Conservation (phyloP, 257 asterid genomes). For the Sherardia arvensis region DNA sequence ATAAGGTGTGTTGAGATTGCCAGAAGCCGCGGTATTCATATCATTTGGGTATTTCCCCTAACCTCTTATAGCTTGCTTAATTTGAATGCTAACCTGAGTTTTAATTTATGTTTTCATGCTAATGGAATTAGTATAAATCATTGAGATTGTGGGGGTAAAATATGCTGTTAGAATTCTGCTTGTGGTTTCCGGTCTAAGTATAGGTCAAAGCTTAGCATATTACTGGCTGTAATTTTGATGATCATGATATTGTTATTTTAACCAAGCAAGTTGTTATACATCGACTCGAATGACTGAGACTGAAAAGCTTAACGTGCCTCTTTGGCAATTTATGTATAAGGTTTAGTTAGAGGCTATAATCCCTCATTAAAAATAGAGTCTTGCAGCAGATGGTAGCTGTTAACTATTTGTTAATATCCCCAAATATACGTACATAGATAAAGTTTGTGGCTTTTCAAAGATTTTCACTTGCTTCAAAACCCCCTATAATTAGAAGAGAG, state of each 20-base stretch:
- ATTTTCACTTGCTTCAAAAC: too few relatives aligned
- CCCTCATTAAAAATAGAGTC: neutral
- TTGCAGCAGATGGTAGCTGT: too few relatives aligned
- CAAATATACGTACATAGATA: neutral
- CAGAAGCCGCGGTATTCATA: slow-evolving; percentile 54
- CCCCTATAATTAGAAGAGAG: too few relatives aligned
- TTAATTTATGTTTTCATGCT: neutral
- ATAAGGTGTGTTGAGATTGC: slow-evolving; percentile 57
- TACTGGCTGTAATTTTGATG: neutral
- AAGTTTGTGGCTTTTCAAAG: too few relatives aligned
- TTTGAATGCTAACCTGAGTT: neutral
- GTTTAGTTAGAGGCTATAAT: slow-evolving; percentile 11
- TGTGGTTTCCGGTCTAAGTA: neutral
- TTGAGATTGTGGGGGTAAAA: neutral
- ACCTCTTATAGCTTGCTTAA: neutral
- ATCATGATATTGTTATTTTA: too few relatives aligned
- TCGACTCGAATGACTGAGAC: neutral
- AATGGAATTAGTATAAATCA: neutral
- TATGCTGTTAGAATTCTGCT: neutral
- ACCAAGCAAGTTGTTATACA: neutral
- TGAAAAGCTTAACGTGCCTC: neutral
- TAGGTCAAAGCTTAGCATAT: neutral
- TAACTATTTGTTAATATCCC: neutral
- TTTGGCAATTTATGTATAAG: slow-evolving; percentile 5
- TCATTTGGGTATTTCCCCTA: slow-evolving; percentile 55